Conservation (phyloP, 257 asterid species). For the Solanum pinnatisectum region DNA sequence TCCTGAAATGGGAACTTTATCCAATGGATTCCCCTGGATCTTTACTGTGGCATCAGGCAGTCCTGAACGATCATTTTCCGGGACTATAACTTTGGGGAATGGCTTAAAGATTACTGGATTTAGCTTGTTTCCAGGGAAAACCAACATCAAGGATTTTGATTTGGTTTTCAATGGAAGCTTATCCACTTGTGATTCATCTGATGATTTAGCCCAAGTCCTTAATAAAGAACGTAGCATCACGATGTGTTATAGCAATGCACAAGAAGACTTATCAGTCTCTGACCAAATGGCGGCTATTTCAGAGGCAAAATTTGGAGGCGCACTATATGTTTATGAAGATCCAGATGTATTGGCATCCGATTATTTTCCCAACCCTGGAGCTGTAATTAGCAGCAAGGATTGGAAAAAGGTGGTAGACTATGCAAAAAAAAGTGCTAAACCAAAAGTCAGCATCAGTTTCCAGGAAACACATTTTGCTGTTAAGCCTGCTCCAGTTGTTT, state of each 20-base stretch:
- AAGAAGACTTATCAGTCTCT: neutral
- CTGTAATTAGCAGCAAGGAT: too few species aligned
- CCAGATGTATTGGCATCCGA: neutral
- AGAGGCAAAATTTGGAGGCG: neutral
- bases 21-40: conserved; percentile 23
- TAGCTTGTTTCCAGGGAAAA: conserved; percentile 16
- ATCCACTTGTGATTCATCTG: neutral
- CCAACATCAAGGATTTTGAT: neutral
- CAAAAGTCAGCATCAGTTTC: too few species aligned
- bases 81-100: conserved; percentile 20
- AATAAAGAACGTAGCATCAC: neutral
- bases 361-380: too few species aligned
- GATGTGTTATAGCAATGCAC: neutral
- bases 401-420: too few species aligned
- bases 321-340: neutral
- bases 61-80: conserved; percentile 22
- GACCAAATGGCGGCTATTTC: neutral
- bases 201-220: neutral
- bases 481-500: too few species aligned
- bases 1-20: neutral
- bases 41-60: conserved; percentile 25
- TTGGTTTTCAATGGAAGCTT: neutral
- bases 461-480: too few species aligned
- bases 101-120: conserved; percentile 6
- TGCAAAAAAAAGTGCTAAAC: too few species aligned